Base-by-base conservation (phyloP, 345 rosid species). In the Cochlearia excelsa region DNA sequence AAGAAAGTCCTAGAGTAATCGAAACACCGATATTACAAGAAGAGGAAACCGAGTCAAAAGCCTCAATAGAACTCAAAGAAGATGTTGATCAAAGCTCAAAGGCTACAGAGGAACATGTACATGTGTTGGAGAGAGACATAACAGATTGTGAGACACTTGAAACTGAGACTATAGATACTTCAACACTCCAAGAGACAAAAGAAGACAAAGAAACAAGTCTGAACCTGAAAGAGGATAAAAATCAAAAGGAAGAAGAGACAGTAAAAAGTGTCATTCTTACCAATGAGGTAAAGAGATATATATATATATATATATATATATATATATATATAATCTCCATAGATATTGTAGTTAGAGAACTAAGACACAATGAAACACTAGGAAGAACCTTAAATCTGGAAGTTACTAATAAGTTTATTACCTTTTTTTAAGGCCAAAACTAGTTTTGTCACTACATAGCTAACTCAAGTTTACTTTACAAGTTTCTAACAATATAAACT, bases 211-310 rank as follows among this genome's bases (percentile, higher is more conserved):
- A 62, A 56, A 7, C 28, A 9, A 56, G 34, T 8, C 7, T 6
- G 29, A 46, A 48, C 30, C 38, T 51, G 56, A 52, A 42, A 52
- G 67, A 61, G 39, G 51, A 26, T 55, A 62, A 73, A 66, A 78
- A 67, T 33, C 7, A 39, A 47, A 57, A 29, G 4, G 65, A 34
- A 16, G 41, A 53, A 70, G 73, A 75, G 70, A 42, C 63, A 4
- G 53, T 6, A 58, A 67, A 71, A 68, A 66, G 31, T 2, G 63
- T 46, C 48, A 68, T 66, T 58, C 52, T 46, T 42, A 51, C 78
- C 26, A 54, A 76, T 55, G 77, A 77, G 84, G 86, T 78, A 63
- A 67, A 68, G 11, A 16, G 23, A 16, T 16, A 16, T 16, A 16
- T 16, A 16, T 16, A 16, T 16, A 16, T 16, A 16, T 16, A 33